Evolutionary conservation across 2,329 filamentous ascomycete genomes (phyloP).

Genomic region (Colletotrichum shisoi): DNA sequence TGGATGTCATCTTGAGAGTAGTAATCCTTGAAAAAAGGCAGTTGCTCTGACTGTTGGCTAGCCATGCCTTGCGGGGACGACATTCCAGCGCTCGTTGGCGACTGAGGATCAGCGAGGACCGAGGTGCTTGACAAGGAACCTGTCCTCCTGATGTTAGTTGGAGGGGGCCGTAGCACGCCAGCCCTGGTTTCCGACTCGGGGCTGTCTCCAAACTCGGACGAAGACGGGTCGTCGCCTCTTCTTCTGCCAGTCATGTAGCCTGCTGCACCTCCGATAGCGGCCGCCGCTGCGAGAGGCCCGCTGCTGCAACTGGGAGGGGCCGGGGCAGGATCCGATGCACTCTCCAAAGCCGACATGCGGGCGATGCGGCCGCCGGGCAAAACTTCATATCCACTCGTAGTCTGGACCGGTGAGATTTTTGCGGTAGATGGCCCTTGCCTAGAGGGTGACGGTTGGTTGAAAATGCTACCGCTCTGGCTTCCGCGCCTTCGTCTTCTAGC

Average conservation of each 20-base stretch:
- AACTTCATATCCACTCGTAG: slow-evolving; percentile 69
- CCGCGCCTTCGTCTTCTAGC: slow-evolving; percentile 60
- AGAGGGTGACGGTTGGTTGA: slow-evolving; percentile 89
- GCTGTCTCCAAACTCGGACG: slow-evolving; percentile 75
- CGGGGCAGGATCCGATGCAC: slow-evolving; percentile 70
- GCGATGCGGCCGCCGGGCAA: slow-evolving; percentile 89
- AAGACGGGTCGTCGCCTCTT: slow-evolving; percentile 66
- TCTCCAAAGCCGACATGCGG: slow-evolving; percentile 93
- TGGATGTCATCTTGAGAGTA: slow-evolving; percentile 97
- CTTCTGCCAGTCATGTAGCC: slow-evolving; percentile 55
- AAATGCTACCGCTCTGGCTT: slow-evolving; percentile 75
- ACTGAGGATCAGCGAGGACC: slow-evolving; percentile 75
- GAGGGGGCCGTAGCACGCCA: slow-evolving; percentile 65
- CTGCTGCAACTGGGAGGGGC: slow-evolving; percentile 48
- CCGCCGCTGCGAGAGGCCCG: slow-evolving; percentile 45
- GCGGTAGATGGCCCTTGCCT: slow-evolving; percentile 57
- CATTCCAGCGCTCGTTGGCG: slow-evolving; percentile 75
- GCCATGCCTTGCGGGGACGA: slow-evolving; percentile 85
- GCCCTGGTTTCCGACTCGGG: slow-evolving; percentile 71
- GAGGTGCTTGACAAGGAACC: slow-evolving; percentile 92
- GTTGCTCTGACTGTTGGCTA: slow-evolving; percentile 92
- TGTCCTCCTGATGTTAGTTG: slow-evolving; percentile 70
- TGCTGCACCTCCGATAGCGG: slow-evolving; percentile 58
- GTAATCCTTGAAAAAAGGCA: slow-evolving; percentile 98
- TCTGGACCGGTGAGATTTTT: slow-evolving; percentile 47